Base-by-base conservation (phyloP, 352 stramenopile genomes). In the Thraustochytrium striatum region DNA sequence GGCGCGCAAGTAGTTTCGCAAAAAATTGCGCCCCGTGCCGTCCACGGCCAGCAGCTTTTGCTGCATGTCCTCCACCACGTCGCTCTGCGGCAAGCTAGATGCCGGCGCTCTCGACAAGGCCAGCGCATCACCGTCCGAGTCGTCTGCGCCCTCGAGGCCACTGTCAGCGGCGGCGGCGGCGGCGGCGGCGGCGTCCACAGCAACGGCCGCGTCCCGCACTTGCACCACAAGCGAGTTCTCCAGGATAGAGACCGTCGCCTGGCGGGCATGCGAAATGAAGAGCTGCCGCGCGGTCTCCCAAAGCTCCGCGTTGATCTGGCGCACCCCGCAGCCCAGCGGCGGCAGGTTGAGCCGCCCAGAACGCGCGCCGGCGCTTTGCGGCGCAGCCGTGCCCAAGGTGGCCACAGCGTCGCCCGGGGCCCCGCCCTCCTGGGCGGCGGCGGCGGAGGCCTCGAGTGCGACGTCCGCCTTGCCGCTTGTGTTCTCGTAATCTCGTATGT, bases 151-250 rank as follows among this genome's bases (percentile, higher is more conserved):
- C 25, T 21, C 16, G 16, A 21, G 47, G 47, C 47, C 47, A 55
- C 16, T 55, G 47, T 55, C 25, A 25, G 16, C 25, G 25, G 11
- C 3, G 39, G 35, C 35, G 11, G 13, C 28, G 21, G 65, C 19
- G 5, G 50, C 35, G 21, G 43, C 52, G 25, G 30, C 52, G 16
- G 47, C 16, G n/a, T n/a, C n/a, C n/a, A n/a, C n/a, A n/a, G n/a
- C n/a, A n/a, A n/a, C n/a, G n/a, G n/a, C n/a, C 47, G 16, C 47
- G 47, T 16, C 16, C 47, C 16, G 16, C 16, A 25, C 25, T 30
- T 75, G 65, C 11, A 75, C 65, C 65, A 75, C 52, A 25, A 75
- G 50, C 3, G 65, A 75, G 43, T 75, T 75, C 50, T 75, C 65
- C 28, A 75, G 50, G 21, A 75, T 75, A 28, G 65, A 75, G 0